A percentile compares a stretch with the other conserved stretches of the same genome.
Evolutionary conservation across 73 alveolate genomes (phyloP).

Genomic region (Tetrahymena thermophila): DNA sequence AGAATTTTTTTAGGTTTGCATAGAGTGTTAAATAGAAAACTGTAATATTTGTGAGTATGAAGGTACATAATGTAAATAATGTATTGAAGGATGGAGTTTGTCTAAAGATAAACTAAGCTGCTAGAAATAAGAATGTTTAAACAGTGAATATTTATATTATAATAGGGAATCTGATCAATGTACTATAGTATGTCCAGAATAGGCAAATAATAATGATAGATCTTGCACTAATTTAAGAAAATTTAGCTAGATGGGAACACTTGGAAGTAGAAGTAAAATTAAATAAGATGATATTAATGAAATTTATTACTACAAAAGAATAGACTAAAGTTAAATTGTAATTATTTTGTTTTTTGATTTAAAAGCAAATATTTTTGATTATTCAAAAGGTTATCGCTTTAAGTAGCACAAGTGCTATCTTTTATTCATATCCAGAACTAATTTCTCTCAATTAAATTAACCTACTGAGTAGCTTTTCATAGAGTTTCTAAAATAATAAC

Average conservation of each 20-base stretch:
- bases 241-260: not conserved
- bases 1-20: not conserved
- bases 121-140: not conserved
- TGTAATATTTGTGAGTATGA: not conserved
- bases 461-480: not conserved
- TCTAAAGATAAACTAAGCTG: not conserved
- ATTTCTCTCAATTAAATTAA: not conserved
- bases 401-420: not conserved
- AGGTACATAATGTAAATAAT: not conserved
- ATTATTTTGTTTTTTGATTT: not conserved
- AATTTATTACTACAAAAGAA: not conserved
- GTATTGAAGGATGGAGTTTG: not conserved
- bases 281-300: not conserved
- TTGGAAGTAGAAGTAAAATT: not conserved
- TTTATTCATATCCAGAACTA: not conserved
- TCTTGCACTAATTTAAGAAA: not conserved
- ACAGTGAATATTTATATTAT: not conserved
- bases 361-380: not conserved
- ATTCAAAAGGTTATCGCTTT: not conserved
- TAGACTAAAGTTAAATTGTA: not conserved
- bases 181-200: not conserved
- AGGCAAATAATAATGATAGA: not conserved
- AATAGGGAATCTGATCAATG: not conserved
- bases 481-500: not conserved
- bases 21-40: not conserved